Conservation (phyloP, 2,329 filamentous ascomycete genomes). For the Akanthomyces dipterigenus region DNA sequence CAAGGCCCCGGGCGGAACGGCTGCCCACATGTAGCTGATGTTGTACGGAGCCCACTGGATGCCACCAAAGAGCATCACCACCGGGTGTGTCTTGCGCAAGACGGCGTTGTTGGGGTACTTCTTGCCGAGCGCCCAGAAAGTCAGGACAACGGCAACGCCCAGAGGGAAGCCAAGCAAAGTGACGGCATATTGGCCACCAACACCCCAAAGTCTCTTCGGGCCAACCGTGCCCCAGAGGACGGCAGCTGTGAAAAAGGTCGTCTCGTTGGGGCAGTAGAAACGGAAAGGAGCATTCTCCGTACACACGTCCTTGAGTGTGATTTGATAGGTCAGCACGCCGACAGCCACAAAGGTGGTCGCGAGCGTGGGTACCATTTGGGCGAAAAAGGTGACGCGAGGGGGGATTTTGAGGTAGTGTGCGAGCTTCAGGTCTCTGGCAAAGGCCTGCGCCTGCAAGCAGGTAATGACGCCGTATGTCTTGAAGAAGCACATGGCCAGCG, state of each 20-base stretch:
- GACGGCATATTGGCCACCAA: constrained; percentile 24
- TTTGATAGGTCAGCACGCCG: constrained; percentile 34
- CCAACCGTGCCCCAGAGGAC: constrained; percentile 46
- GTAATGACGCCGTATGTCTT: constrained; percentile 30
- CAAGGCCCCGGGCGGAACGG: constrained; percentile 38
- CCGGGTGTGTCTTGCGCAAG: constrained; percentile 35
- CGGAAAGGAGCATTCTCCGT: constrained; percentile 27
- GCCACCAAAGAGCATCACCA: constrained; percentile 34
- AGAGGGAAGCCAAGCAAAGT: constrained; percentile 35
- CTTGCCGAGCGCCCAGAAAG: constrained; percentile 30
- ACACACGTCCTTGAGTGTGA: constrained; percentile 30
- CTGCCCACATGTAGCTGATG: constrained; percentile 39
- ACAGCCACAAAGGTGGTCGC: constrained; percentile 40
- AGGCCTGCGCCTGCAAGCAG: constrained; percentile 21
- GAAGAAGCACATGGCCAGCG: constrained; percentile 28
- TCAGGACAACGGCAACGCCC: constrained; percentile 27
- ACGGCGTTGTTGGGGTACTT: constrained; percentile 24
- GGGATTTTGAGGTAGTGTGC: constrained; percentile 46
- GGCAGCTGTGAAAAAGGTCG: constrained; percentile 31
- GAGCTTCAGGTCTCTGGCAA: constrained; percentile 41
- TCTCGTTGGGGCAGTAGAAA: constrained; percentile 31
- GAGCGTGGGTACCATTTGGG: constrained; percentile 39
- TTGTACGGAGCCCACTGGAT: constrained; percentile 39
- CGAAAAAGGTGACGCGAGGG: constrained; percentile 38
- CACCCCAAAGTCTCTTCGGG: constrained; percentile 37